A percentile compares a stretch with the other conserved stretches of the same genome.
Evolutionary conservation across 352 stramenopile genomes (phyloP).

Genomic region (Globisporangium acanthophoron): DNA sequence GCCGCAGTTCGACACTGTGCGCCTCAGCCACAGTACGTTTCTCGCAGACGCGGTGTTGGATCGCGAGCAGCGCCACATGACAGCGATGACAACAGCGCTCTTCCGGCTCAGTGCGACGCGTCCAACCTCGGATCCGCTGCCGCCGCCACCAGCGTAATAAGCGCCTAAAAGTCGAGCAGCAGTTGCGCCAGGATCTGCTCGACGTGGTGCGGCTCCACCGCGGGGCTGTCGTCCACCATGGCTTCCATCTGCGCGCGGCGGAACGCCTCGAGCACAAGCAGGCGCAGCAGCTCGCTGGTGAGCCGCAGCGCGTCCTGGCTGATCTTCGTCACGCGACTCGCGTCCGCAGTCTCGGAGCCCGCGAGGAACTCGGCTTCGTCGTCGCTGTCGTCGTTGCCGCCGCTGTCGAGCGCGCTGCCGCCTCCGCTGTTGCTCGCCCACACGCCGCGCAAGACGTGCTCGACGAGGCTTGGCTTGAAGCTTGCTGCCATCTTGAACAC

Average conservation of each 20-base stretch:
- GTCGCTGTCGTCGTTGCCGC: constrained; percentile 34
- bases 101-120: constrained; percentile 5
- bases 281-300: constrained; percentile 62
- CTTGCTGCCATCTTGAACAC: constrained; percentile 16
- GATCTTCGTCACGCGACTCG: constrained; percentile 61
- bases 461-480: constrained; percentile 60
- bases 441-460: constrained; percentile 65
- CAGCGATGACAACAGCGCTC: constrained; percentile 19
- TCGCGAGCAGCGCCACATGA: constrained; percentile 30
- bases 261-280: constrained; percentile 74
- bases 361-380: constrained; percentile 32
- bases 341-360: constrained; percentile 14
- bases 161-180: constrained; percentile 68
- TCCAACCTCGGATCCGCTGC: too few species aligned
- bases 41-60: constrained; percentile 35
- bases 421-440: constrained; percentile 24
- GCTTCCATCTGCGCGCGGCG: constrained; percentile 81
- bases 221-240: constrained; percentile 77
- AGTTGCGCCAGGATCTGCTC: constrained; percentile 81
- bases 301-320: constrained; percentile 67
- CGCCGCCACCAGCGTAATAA: constrained; percentile 2
- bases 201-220: constrained; percentile 67
- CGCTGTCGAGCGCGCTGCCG: constrained; percentile 13
- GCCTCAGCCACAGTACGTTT: constrained; percentile 47
- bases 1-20: constrained; percentile 24